These are phyloP conservation scores for Xylariales sp. DNA, from an alignment of 2,329 filamentous ascomycete genomes.

Conservation along the genomic window DNA sequence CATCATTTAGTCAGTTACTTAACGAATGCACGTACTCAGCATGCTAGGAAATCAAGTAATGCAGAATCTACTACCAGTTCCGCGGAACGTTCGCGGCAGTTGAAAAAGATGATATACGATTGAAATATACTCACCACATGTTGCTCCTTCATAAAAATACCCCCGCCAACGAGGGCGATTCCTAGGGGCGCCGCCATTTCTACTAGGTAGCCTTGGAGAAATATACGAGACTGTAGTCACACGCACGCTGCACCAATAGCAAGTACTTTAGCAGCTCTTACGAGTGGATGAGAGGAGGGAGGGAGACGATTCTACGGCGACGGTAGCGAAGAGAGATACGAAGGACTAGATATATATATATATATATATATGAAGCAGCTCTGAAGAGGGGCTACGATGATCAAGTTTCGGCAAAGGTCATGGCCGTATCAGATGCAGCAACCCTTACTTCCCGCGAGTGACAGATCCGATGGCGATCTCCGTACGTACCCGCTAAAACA, in stretches of 20 bases:
- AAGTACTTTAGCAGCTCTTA: background rate
- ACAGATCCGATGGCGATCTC: no score
- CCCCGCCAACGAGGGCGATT: slow-evolving; percentile 67
- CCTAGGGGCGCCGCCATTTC: slow-evolving; percentile 55
- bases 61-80: no score
- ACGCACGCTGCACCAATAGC: background rate
- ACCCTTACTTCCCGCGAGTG: no score
- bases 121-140: slow-evolving; percentile 57
- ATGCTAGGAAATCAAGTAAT: background rate
- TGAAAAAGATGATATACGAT: slow-evolving; percentile 4
- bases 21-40: slow-evolving; percentile 1
- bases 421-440: no score
- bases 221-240: slow-evolving; percentile 7
- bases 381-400: no score
- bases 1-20: slow-evolving; percentile 37
- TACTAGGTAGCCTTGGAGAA: background rate
- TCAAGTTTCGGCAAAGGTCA: no score
- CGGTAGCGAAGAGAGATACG: background rate
- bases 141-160: slow-evolving; percentile 67
- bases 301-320: background rate
- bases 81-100: background rate
- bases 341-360: background rate
- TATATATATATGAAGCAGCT: background rate
- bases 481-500: no score
- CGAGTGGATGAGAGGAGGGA: background rate